phyloP scores from a whole-genome alignment of 2,329 filamentous ascomycete species.

The Phialemonium atrogriseum region DNA sequence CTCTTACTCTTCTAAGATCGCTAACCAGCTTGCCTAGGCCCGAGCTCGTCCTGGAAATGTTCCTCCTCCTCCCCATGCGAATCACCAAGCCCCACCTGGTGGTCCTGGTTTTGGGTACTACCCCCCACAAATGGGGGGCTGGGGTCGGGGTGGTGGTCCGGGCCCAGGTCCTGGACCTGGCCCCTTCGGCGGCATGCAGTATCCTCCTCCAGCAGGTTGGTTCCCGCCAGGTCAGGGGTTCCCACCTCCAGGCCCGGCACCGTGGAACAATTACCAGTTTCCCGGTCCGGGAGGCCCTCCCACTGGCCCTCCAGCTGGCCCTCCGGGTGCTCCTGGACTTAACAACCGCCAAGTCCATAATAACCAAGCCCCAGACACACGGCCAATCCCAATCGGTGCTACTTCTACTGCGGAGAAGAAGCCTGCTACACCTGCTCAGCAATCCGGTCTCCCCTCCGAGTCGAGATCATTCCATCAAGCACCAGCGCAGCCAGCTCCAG shows the following conservation, averaged over 20 bases:
- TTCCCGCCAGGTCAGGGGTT: conserved; percentile 71
- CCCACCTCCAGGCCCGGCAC: conserved; percentile 48
- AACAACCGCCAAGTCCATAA: conserved; percentile 18
- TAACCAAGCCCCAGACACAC: conserved; percentile 28
- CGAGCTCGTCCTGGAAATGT: conserved; percentile 25
- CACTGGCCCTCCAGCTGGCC: conserved; percentile 17
- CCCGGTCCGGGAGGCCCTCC: conserved; percentile 29
- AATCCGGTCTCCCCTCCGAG: conserved; percentile 40
- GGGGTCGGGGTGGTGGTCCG: conserved; percentile 20
- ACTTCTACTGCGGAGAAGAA: conserved; percentile 40
- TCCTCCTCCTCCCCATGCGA: conserved; percentile 23
- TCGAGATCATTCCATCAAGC: conserved; percentile 42
- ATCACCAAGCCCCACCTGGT: conserved; percentile 16
- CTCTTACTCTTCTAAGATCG: conserved; percentile 15
- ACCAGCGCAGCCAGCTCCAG: conserved; percentile 32
- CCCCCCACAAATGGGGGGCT: conserved; percentile 19
- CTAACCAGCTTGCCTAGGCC: conserved; percentile 21
- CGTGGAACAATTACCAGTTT: conserved; percentile 44
- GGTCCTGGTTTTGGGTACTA: conserved; percentile 20
- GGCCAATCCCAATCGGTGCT: conserved; percentile 42
- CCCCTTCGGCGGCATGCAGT: conserved; percentile 59
- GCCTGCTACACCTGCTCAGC: conserved; percentile 33
- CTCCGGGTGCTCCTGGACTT: conserved; percentile 17
- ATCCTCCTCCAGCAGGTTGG: conserved; percentile 71
- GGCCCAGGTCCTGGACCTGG: conserved; percentile 22